Conservation (phyloP, 2,329 filamentous ascomycete species). For the Neofusicoccum ribis region DNA sequence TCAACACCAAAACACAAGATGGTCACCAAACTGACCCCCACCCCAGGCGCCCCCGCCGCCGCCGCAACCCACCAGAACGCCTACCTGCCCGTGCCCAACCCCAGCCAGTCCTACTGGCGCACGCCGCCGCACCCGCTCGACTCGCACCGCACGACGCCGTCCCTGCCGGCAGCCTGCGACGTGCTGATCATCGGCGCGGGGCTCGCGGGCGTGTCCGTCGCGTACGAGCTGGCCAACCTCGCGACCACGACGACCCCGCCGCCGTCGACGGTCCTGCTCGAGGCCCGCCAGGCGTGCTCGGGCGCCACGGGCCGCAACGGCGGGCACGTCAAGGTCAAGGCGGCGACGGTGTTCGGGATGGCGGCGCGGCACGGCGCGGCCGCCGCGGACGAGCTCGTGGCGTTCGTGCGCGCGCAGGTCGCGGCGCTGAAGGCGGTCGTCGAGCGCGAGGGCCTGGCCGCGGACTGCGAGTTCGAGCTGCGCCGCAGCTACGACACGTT, state of each 20-base stretch:
- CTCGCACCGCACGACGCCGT: conserved; percentile 30
- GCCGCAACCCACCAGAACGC: background rate
- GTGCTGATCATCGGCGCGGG: conserved; percentile 64
- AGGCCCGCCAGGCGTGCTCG: conserved; percentile 51
- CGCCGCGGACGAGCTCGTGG: conserved; percentile 19
- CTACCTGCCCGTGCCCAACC: conserved; percentile 30
- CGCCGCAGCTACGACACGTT: conserved; percentile 20
- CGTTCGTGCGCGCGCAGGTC: conserved; percentile 20
- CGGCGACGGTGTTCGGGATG: conserved; percentile 36
- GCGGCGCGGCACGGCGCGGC: background rate
- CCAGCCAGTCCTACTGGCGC: conserved; percentile 40
- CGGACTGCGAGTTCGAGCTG: conserved; percentile 30
- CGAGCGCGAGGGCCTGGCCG: conserved; percentile 21
- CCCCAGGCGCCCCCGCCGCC: background rate
- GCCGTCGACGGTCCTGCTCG: conserved; percentile 36
- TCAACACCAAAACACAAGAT: no score
- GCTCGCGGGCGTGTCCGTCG: conserved; percentile 65
- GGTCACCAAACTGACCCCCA: background rate
- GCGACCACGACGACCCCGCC: conserved; percentile 31
- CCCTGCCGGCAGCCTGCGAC: conserved; percentile 30
- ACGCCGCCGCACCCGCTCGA: conserved; percentile 31
- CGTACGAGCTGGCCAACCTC: conserved; percentile 53
- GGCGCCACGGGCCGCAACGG: conserved; percentile 58
- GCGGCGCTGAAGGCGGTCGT: conserved; percentile 22
- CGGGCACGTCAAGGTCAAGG: conserved; percentile 51